A percentile compares a stretch with the other conserved stretches of the same genome.
phyloP scores from a whole-genome alignment of 169 alveolate species.

The Plasmodium relictum region DNA sequence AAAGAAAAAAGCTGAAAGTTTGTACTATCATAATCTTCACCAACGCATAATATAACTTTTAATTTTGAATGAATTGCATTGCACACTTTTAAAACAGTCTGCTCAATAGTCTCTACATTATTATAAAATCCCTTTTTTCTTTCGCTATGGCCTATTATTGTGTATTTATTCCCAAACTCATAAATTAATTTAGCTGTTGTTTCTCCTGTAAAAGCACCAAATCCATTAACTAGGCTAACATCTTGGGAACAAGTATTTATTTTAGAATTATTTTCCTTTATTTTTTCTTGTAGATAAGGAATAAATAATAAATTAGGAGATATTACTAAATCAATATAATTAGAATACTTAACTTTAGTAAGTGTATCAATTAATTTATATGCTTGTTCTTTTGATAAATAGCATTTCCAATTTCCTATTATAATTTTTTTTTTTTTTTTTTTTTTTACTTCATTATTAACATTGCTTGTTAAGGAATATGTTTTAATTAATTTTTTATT shows the following conservation, averaged over 20 bases:
- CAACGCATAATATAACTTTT: conserved; percentile 65
- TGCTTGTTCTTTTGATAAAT: conserved; percentile 60
- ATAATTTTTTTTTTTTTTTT: conserved; percentile 29
- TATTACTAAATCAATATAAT: conserved; percentile 31
- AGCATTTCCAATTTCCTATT: conserved; percentile 76
- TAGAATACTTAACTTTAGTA: conserved; percentile 57
- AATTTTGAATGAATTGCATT: conserved; percentile 50
- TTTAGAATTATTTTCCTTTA: conserved; percentile 52
- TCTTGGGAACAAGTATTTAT: conserved; percentile 70
- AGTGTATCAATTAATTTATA: conserved; percentile 40
- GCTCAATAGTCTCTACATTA: conserved; percentile 42
- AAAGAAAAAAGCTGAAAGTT: neutral
- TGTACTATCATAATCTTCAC: conserved; percentile 36
- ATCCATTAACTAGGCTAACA: conserved; percentile 69
- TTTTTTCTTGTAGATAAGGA: conserved; percentile 55
- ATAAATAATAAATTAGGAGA: conserved; percentile 64
- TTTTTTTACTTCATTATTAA: neutral
- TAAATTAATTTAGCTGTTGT: conserved; percentile 83
- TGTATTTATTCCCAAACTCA: conserved; percentile 36
- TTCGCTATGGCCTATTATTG: conserved; percentile 76
- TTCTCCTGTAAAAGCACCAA: conserved; percentile 87
- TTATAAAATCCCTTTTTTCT: conserved; percentile 47
- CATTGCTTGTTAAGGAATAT: neutral
- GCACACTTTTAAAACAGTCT: conserved; percentile 34
- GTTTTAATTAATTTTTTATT: conserved; percentile 5